phyloP scores from a whole-genome alignment of 202 grass and related monocot species.

The Elaeis oleifera region DNA sequence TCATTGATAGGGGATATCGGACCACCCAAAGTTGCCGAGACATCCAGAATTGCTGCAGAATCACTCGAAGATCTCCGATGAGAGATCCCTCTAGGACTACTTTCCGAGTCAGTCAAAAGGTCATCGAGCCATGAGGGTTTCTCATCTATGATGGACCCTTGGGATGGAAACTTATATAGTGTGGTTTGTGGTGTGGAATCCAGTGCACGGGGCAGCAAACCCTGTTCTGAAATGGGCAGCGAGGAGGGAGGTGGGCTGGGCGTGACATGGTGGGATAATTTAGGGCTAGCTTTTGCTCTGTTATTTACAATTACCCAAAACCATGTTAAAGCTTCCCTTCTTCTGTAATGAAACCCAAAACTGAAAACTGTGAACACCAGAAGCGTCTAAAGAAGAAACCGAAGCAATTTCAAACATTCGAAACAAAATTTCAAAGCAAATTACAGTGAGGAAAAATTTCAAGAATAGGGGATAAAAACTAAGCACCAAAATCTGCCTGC shows the following conservation, averaged over 20 bases:
- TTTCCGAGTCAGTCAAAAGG: constrained; percentile 17
- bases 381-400: no score
- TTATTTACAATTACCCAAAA: constrained; percentile 1
- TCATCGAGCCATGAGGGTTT: constrained; percentile 20
- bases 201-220: constrained; percentile 18
- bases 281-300: not conserved
- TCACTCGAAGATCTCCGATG: constrained; percentile 22
- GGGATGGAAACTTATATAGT: not conserved
- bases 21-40: constrained; percentile 26
- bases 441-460: not conserved
- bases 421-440: not conserved
- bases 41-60: constrained; percentile 59
- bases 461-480: not conserved
- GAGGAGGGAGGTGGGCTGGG: constrained; percentile 75
- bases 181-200: constrained; percentile 23
- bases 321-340: not conserved
- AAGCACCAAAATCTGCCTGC: not conserved
- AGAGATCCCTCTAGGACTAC: constrained; percentile 2
- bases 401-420: no score
- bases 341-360: constrained; percentile 16
- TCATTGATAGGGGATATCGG: constrained; percentile 33
- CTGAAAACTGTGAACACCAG: constrained; percentile 13
- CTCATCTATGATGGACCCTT: constrained; percentile 30
- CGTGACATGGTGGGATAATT: constrained; percentile 51
- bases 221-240: constrained; percentile 42